phyloP scores from a whole-genome alignment of 495 filamentous ascomycete species.

The Lindgomyces ingoldianus region DNA sequence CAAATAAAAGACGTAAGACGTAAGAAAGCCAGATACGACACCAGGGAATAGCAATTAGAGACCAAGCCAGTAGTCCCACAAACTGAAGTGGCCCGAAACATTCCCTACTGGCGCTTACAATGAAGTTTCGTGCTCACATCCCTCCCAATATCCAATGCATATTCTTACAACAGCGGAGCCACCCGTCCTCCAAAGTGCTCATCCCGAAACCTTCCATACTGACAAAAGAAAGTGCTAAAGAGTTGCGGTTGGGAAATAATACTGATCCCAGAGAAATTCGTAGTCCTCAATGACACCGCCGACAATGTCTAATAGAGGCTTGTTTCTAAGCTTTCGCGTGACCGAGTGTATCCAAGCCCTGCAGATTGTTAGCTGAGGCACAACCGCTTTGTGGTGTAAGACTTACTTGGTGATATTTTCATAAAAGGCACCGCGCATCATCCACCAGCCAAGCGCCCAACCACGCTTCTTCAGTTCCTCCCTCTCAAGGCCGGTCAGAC shows the following conservation, averaged over 20 bases:
- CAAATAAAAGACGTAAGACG: no score
- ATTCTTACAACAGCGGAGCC: constrained; percentile 25
- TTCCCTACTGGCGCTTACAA: constrained; percentile 1
- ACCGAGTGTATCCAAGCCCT: constrained; percentile 62
- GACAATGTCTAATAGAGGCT: constrained; percentile 76
- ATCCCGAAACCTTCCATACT: background rate
- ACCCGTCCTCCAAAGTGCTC: background rate
- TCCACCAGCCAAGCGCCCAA: constrained; percentile 93
- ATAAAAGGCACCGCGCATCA: constrained; percentile 93
- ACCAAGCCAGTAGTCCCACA: constrained; percentile 6
- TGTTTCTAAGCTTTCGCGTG: constrained; percentile 67
- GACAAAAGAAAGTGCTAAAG: constrained; percentile 48
- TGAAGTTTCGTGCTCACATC: constrained; percentile 15
- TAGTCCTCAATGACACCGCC: constrained; percentile 89
- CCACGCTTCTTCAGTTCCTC: constrained; percentile 84
- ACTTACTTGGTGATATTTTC: constrained; percentile 83
- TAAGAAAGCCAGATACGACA: background rate
- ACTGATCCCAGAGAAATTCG: constrained; percentile 96
- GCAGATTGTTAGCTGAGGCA: constrained; percentile 41
- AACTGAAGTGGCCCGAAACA: background rate
- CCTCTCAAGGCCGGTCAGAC: constrained; percentile 78
- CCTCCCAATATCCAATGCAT: constrained; percentile 11
- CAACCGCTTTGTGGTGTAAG: constrained; percentile 3
- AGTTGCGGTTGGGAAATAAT: constrained; percentile 82
- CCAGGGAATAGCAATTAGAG: background rate